Percentiles rank a stretch among this genome's conserved stretches.
Conservation (phyloP, 73 alveolate species). For the Uronychia binucleata region DNA sequence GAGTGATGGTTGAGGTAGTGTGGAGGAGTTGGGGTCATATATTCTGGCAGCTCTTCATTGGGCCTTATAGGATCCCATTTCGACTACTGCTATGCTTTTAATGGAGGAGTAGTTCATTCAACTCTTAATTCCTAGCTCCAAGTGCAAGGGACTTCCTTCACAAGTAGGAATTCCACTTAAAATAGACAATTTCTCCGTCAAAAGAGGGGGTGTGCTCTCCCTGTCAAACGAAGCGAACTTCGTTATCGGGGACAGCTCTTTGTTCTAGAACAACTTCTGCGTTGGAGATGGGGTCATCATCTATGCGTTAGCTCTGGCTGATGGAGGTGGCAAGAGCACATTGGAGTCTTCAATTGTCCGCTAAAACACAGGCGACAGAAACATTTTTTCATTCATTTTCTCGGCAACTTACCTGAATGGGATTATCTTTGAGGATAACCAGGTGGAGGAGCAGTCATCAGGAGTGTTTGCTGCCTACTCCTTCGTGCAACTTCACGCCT, state of each 20-base stretch:
- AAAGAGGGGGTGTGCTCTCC: not conserved
- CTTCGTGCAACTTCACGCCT: not conserved
- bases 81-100: not conserved
- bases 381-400: slow-evolving; percentile 2
- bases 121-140: not conserved
- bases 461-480: slow-evolving; percentile 7
- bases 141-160: not conserved
- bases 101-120: slow-evolving; percentile 3
- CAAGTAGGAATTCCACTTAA: not conserved
- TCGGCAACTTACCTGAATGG: not conserved
- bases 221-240: not conserved
- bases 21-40: no score
- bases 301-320: not conserved
- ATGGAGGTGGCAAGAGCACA: not conserved
- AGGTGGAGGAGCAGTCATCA: not conserved
- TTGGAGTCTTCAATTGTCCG: not conserved
- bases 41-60: no score
- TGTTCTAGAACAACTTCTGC: not conserved
- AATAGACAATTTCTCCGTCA: not conserved
- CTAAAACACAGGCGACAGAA: not conserved
- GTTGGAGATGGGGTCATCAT: not conserved
- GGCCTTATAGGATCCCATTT: no score
- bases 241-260: not conserved
- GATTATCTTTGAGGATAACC: not conserved
- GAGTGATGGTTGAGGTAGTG: no score